Percentiles rank a stretch among this genome's conserved stretches.
phyloP scores from a whole-genome alignment of 805 yeast genomes.

The Debaryomyces prosopidis region DNA sequence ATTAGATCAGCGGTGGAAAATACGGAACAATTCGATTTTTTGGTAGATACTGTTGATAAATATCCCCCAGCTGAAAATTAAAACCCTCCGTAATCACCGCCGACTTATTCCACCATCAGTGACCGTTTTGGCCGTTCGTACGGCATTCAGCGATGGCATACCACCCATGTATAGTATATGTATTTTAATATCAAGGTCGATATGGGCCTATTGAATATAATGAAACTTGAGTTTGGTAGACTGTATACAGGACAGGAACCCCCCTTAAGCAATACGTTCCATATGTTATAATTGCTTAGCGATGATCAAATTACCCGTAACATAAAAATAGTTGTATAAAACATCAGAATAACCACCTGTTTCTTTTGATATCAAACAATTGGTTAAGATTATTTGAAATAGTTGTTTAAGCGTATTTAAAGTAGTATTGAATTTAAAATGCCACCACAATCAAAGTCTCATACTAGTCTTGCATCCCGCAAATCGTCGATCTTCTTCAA shows the following conservation, averaged over 20 bases:
- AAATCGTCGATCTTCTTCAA: conserved; percentile 38
- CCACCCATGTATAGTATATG: not conserved
- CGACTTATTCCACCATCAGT: no score
- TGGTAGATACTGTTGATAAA: conserved; percentile 72
- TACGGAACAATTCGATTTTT: conserved; percentile 91
- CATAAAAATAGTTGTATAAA: no score
- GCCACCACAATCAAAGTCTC: conserved; percentile 27
- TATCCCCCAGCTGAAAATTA: conserved; percentile 44
- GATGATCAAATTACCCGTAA: conserved; percentile 3
- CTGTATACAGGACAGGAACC: no score
- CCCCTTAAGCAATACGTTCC: no score
- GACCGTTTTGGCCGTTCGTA: no score
- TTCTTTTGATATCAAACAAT: not conserved
- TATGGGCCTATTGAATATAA: no score
- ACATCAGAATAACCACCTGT: not conserved
- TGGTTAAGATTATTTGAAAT: not conserved
- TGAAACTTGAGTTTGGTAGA: no score
- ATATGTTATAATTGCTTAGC: not conserved
- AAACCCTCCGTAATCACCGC: no score
- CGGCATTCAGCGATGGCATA: not conserved
- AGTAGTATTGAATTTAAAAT: not conserved
- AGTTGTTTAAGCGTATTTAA: no score
- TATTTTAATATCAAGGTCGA: not conserved
- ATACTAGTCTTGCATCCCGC: conserved; percentile 40
- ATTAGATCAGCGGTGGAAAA: conserved; percentile 78